Evolutionary conservation across 257 asterid genomes (phyloP), one percentile per base, ranked within the genome.

Genomic region (Catharanthus roseus): DNA sequence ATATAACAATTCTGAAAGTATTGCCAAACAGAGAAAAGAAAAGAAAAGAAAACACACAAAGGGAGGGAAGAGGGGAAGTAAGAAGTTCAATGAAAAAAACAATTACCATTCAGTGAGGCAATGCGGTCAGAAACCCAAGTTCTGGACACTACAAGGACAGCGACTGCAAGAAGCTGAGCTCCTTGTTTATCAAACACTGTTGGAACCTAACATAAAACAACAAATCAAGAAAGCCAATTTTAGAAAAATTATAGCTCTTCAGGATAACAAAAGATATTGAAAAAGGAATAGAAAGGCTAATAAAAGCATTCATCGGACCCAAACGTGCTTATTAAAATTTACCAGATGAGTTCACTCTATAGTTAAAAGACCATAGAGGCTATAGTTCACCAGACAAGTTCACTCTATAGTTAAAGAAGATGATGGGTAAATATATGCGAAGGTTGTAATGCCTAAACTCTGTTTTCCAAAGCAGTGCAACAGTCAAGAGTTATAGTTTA

Each of bases 121-220:
- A 95, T 95, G 69, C 97, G 96, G 72, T 95, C 99, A 58, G 99
- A 89, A 77, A 95, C 85, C 96, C 93, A 89, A 12, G 99, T 95
- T 80, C 99, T 91, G 70, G 97, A 89, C 66, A 89, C 74, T 77
- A 95, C 99, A 67, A 95, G 90, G 67, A 86, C 58, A 73, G 97
- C 97, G 80, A 95, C 97, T 34, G 95, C 89, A 79, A 95, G 93
- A 79, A 95, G 88, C 80, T 91, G 97, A 13, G 86, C 86, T n/a
- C 99, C 99, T 83, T 95, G 99, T 82, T 88, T 95, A 79, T 91
- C 99, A 73, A 95, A 84, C 80, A 95, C 78, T 3, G 97, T 85
- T 34, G 99, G 99, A 62, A 95, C 93, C 99, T 95, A 77, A 57
- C 79, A 45, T 45, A 69, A 39, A 72, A 56, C 23, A 34, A 5